Percentiles rank a stretch among this genome's conserved stretches.
These are phyloP conservation scores for Citeromyces nyonsensis DNA, from an alignment of 805 yeast genomes.

Conservation along the genomic window DNA sequence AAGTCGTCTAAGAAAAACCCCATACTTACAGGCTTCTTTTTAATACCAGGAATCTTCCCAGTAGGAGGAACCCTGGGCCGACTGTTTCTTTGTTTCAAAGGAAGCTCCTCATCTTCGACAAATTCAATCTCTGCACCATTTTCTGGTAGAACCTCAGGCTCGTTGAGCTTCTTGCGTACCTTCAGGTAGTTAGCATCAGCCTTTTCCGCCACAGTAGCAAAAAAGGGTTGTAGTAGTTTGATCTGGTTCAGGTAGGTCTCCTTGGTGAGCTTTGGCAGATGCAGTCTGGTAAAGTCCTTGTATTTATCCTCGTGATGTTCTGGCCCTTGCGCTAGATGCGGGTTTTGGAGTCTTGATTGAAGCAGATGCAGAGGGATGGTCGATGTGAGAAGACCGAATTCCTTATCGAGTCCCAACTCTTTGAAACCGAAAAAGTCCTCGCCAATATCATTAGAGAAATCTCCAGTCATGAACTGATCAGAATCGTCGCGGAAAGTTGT, in stretches of 20 bases:
- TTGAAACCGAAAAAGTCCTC: conserved; percentile 97
- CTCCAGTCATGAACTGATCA: conserved; percentile 90
- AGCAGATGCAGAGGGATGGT: conserved; percentile 83
- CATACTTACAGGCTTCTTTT: conserved; percentile 41
- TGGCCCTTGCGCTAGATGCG: conserved; percentile 28
- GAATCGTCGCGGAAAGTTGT: conserved; percentile 76
- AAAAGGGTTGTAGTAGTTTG: conserved; percentile 43
- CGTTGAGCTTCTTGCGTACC: conserved; percentile 24
- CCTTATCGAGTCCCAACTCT: conserved; percentile 87
- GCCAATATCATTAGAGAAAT: conserved; percentile 83
- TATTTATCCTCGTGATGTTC: conserved; percentile 34
- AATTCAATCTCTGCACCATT: conserved; percentile 29
- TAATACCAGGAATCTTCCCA: conserved; percentile 62
- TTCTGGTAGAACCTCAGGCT: conserved; percentile 14
- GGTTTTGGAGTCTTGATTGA: conserved; percentile 57
- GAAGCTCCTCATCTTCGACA: conserved; percentile 75
- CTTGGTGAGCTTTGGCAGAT: conserved; percentile 34
- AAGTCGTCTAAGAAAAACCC: conserved; percentile 35
- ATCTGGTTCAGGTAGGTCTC: conserved; percentile 36
- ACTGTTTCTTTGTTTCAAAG: conserved; percentile 59
- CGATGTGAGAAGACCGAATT: conserved; percentile 69
- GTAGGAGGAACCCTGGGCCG: conserved; percentile 83
- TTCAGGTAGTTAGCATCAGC: conserved; percentile 23
- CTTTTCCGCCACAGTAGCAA: conserved; percentile 20
- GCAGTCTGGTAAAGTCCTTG: conserved; percentile 47